Evolutionary conservation across 2,329 filamentous ascomycete species (phyloP).

Genomic region (Epichloe bromicola): DNA sequence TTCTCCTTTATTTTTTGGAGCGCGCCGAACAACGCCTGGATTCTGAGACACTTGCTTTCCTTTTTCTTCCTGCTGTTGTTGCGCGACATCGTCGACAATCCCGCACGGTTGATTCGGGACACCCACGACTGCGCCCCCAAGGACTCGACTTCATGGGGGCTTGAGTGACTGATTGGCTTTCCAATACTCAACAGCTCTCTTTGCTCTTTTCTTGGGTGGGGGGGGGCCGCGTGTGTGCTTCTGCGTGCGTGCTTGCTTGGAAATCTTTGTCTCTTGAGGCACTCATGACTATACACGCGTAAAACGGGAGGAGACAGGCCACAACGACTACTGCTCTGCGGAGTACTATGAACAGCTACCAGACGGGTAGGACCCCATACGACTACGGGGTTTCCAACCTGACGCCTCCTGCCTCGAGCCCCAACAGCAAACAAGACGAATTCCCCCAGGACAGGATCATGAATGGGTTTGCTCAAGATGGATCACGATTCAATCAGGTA

Average conservation of each 20-base stretch:
- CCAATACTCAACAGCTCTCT: constrained; percentile 1
- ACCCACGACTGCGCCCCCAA: neutral
- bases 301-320: constrained; percentile 1
- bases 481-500: constrained; percentile 44
- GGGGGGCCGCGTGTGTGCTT: too few relatives aligned
- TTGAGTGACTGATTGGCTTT: constrained; percentile 1
- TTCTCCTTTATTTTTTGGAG: neutral
- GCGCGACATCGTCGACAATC: neutral
- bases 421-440: constrained; percentile 40
- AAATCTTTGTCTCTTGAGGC: constrained; percentile 8
- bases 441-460: constrained; percentile 37
- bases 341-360: constrained; percentile 26
- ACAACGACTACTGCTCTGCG: constrained; percentile 1
- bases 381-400: constrained; percentile 21
- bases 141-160: constrained; percentile 2
- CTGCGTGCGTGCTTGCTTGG: neutral
- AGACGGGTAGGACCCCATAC: constrained; percentile 20
- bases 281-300: constrained; percentile 12
- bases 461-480: constrained; percentile 23
- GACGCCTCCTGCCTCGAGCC: constrained; percentile 21
- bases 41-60: neutral
- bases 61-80: neutral
- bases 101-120: neutral
- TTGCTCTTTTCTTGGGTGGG: constrained; percentile 1
- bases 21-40: neutral